Percentiles rank a stretch among this genome's conserved stretches.
Evolutionary conservation across 805 yeast genomes (phyloP).

Genomic region (Danielozyma ontarioensis): DNA sequence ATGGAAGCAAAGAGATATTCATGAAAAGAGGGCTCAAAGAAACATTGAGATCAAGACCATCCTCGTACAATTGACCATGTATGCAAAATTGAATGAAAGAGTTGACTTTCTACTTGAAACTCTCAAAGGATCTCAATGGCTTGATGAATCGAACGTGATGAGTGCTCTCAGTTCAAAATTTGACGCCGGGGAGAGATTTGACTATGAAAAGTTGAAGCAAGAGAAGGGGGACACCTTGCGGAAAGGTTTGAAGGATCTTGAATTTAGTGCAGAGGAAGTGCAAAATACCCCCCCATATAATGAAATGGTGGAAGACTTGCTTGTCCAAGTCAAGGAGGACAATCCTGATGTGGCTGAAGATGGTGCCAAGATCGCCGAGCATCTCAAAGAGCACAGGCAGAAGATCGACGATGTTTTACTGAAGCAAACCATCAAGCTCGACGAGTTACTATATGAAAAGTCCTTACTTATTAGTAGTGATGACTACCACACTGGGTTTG

Average conservation of each 20-base stretch:
- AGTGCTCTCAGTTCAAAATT: conserved; percentile 45
- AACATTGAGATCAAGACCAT: conserved; percentile 72
- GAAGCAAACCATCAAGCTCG: conserved; percentile 63
- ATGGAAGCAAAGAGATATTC: conserved; percentile 97
- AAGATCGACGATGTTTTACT: conserved; percentile 64
- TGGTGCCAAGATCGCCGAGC: conserved; percentile 28
- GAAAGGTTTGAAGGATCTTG: conserved; percentile 38
- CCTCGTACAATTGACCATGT: conserved; percentile 77
- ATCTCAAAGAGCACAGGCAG: conserved; percentile 54
- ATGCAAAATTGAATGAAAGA: conserved; percentile 64
- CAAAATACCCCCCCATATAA: conserved; percentile 61
- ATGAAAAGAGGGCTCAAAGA: conserved; percentile 81
- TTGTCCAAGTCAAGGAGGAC: conserved; percentile 70
- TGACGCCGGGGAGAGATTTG: conserved; percentile 55
- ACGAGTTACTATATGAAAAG: conserved; percentile 65
- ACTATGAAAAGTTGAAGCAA: conserved; percentile 30
- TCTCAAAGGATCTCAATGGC: conserved; percentile 29
- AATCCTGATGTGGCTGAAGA: conserved; percentile 41
- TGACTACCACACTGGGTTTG: conserved; percentile 89
- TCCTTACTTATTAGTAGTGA: conserved; percentile 77
- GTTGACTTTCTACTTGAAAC: conserved; percentile 57
- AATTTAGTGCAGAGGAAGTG: conserved; percentile 29
- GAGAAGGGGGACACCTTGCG: conserved; percentile 40
- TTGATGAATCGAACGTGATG: conserved; percentile 24
- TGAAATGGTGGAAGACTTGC: conserved; percentile 89